A percentile compares a stretch with the other conserved stretches of the same genome.
Conservation (phyloP, 2,329 filamentous ascomycete species). For the Cercospora zeina region DNA sequence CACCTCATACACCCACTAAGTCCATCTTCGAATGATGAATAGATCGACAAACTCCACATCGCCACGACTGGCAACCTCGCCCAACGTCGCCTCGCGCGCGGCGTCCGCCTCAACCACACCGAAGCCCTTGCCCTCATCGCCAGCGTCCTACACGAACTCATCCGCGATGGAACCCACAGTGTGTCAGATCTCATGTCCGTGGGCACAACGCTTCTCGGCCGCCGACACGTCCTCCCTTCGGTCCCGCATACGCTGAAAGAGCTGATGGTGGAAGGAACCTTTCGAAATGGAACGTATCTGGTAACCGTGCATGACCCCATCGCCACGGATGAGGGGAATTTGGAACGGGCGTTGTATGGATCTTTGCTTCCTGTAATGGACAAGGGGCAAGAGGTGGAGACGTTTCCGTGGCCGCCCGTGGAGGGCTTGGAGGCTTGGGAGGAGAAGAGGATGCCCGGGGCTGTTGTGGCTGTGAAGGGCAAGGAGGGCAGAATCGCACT, state of each 20-base stretch:
- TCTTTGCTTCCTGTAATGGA: slow-evolving; percentile 81
- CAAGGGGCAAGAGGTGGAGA: slow-evolving; percentile 41
- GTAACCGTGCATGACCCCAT: slow-evolving; percentile 93
- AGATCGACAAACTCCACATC: slow-evolving; percentile 96
- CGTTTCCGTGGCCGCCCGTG: slow-evolving; percentile 56
- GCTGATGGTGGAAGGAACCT: slow-evolving; percentile 93
- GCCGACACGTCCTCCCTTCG: slow-evolving; percentile 83
- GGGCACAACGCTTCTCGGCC: slow-evolving; percentile 87
- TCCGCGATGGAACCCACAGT: slow-evolving; percentile 90
- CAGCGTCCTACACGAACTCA: slow-evolving; percentile 89
- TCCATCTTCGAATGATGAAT: too few relatives aligned
- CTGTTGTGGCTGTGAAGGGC: slow-evolving; percentile 70
- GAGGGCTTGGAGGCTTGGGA: slow-evolving; percentile 64
- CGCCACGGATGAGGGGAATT: slow-evolving; percentile 78
- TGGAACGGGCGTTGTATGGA: slow-evolving; percentile 84
- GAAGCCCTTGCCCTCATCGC: slow-evolving; percentile 85
- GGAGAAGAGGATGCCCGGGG: slow-evolving; percentile 71
- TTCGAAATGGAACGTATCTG: slow-evolving; percentile 84
- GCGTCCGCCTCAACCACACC: slow-evolving; percentile 83
- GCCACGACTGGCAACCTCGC: slow-evolving; percentile 85
- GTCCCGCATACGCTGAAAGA: slow-evolving; percentile 77
- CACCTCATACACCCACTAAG: neutral
- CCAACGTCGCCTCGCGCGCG: slow-evolving; percentile 82
- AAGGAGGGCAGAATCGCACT: slow-evolving; percentile 63
- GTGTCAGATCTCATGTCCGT: slow-evolving; percentile 93